phyloP scores from a whole-genome alignment of 495 filamentous ascomycete genomes.

The Neurospora sp. region DNA sequence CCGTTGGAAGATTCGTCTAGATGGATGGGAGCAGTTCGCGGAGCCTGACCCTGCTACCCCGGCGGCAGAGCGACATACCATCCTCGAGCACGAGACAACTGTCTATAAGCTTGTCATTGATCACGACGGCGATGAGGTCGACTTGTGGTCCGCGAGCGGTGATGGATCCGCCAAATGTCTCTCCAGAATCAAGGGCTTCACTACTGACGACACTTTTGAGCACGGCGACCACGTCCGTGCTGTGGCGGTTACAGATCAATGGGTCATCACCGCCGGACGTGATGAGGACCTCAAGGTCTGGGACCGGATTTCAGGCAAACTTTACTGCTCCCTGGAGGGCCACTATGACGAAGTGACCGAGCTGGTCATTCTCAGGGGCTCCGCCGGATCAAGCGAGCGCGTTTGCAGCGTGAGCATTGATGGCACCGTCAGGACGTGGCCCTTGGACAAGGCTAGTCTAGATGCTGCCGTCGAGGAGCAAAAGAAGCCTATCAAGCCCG shows the following conservation, averaged over 20 bases:
- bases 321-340: constrained; percentile 68
- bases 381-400: constrained; percentile 18
- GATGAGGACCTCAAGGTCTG: constrained; percentile 90
- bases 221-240: constrained; percentile 89
- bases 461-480: constrained; percentile 45
- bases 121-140: constrained; percentile 43
- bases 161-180: constrained; percentile 76
- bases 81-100: constrained; percentile 80
- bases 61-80: constrained; percentile 41
- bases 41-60: constrained; percentile 27
- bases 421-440: constrained; percentile 77
- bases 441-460: constrained; percentile 53
- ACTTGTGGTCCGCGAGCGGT: constrained; percentile 84
- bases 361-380: constrained; percentile 50
- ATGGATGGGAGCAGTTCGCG: constrained; percentile 36
- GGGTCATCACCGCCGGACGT: constrained; percentile 81
- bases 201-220: constrained; percentile 55
- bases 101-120: constrained; percentile 71
- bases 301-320: constrained; percentile 61
- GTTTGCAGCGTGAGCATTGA: constrained; percentile 82
- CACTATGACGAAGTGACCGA: constrained; percentile 92
- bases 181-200: constrained; percentile 52
- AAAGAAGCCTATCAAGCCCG: constrained; percentile 35
- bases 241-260: constrained; percentile 61
- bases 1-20: constrained; percentile 48